Evolutionary conservation across 2,329 filamentous ascomycete species (phyloP).

Genomic region (Gaeumannomyces tritici): DNA sequence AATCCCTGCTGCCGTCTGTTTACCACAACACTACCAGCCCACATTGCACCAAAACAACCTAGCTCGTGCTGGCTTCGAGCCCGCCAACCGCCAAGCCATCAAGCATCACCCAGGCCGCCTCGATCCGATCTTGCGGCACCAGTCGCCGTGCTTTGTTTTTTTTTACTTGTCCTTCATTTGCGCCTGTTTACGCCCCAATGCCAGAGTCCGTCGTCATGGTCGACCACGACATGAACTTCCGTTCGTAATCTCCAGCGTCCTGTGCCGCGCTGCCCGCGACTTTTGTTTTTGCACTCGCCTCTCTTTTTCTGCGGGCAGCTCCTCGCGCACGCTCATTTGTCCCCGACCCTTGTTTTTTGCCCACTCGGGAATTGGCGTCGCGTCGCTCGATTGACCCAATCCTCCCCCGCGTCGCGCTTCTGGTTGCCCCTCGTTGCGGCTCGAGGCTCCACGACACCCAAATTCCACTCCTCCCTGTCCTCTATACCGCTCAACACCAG

Average conservation of each 20-base stretch:
- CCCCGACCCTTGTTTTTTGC: background rate
- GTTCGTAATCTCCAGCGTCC: background rate
- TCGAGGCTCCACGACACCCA: background rate
- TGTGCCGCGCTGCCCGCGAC: background rate
- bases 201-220: background rate
- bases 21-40: background rate
- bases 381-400: background rate
- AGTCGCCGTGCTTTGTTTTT: background rate
- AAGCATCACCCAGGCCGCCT: background rate
- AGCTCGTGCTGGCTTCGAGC: background rate
- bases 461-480: background rate
- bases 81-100: background rate
- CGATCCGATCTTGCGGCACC: background rate
- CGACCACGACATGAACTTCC: background rate
- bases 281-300: background rate
- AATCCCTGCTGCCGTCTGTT: background rate
- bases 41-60: background rate
- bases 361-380: background rate
- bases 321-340: conserved; percentile 1
- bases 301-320: background rate
- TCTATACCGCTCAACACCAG: background rate
- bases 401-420: background rate
- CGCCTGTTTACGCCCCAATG: background rate
- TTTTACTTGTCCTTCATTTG: background rate
- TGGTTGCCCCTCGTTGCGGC: background rate